Percentiles rank a stretch among this genome's conserved stretches.
Evolutionary conservation across 257 asterid genomes (phyloP).

Genomic region (Nicotiana attenuata): DNA sequence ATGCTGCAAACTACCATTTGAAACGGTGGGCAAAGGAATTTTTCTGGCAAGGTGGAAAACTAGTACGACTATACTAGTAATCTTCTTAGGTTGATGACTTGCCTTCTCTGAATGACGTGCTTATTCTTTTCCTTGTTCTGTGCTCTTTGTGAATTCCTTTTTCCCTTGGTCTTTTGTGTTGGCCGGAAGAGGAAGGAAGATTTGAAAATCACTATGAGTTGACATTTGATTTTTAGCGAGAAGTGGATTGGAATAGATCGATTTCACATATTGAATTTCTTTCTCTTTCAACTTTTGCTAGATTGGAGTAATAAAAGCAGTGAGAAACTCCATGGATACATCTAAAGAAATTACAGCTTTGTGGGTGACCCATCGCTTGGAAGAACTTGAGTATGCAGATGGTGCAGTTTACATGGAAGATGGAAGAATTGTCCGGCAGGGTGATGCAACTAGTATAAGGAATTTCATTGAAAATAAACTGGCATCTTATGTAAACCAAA

Average conservation of each 20-base stretch:
- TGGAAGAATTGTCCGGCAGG: slow-evolving; percentile 60
- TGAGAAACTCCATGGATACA: slow-evolving; percentile 53
- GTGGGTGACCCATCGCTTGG: slow-evolving; percentile 94
- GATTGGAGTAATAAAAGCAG: slow-evolving; percentile 85
- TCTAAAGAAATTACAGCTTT: slow-evolving; percentile 70
- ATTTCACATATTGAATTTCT: not conserved
- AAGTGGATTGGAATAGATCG: not conserved
- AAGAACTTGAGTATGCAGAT: slow-evolving; percentile 86
- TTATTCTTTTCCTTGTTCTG: not conserved
- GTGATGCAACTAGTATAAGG: slow-evolving; percentile 47
- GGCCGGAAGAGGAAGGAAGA: not conserved
- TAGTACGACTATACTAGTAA: not conserved
- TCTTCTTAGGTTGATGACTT: not conserved
- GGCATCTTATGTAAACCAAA: slow-evolving; percentile 43
- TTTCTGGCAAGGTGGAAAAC: not conserved
- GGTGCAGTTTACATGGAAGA: slow-evolving; percentile 91
- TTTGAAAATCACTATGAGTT: not conserved
- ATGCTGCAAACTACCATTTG: too few species aligned
- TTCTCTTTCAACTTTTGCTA: slow-evolving; percentile 15
- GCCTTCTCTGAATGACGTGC: not conserved
- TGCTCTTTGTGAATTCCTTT: not conserved
- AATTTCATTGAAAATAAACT: slow-evolving; percentile 54
- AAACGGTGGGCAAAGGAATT: too few species aligned
- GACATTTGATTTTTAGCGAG: too few species aligned
- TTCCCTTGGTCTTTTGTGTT: not conserved